These are phyloP conservation scores for Saccharomyces kudriavzevii DNA, from an alignment of 805 yeast species.

Conservation along the genomic window DNA sequence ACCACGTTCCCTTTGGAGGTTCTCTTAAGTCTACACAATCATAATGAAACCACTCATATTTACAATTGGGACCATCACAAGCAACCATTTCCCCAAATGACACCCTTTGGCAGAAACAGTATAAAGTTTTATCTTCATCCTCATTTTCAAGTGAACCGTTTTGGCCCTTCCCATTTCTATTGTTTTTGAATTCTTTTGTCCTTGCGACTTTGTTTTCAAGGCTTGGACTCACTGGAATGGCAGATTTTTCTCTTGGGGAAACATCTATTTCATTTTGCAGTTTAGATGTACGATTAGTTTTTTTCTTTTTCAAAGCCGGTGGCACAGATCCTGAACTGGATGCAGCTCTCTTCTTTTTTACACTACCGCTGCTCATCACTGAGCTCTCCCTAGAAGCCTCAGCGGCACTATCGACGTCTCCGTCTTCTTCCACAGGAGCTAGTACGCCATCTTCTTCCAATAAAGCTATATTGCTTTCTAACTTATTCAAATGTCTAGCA, in stretches of 20 bases:
- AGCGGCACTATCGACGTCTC: constrained; percentile 19
- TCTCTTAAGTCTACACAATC: constrained; percentile 83
- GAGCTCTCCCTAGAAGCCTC: constrained; percentile 28
- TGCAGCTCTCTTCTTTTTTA: constrained; percentile 16
- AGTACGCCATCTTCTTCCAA: constrained; percentile 76
- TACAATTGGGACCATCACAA: constrained; percentile 85
- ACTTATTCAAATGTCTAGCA: constrained; percentile 60
- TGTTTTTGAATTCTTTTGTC: background rate
- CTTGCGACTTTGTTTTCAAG: background rate
- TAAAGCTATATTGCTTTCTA: constrained; percentile 68
- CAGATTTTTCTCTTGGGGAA: constrained; percentile 2
- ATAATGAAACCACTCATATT: constrained; percentile 93
- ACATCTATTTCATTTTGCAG: constrained; percentile 3
- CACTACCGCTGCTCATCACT: constrained; percentile 11
- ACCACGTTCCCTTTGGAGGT: constrained; percentile 93
- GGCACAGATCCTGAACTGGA: constrained; percentile 11
- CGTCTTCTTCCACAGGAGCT: constrained; percentile 44
- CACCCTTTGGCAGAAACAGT: constrained; percentile 89
- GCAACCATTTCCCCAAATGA: constrained; percentile 96
- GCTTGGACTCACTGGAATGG: background rate
- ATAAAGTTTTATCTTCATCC: constrained; percentile 60
- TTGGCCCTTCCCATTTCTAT: background rate
- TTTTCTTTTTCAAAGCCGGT: constrained; percentile 17
- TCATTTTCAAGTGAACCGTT: constrained; percentile 22
- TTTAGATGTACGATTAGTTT: constrained; percentile 10